Evolutionary conservation across 2,329 filamentous ascomycete genomes (phyloP).

Genomic region (Colletotrichum noveboracense): DNA sequence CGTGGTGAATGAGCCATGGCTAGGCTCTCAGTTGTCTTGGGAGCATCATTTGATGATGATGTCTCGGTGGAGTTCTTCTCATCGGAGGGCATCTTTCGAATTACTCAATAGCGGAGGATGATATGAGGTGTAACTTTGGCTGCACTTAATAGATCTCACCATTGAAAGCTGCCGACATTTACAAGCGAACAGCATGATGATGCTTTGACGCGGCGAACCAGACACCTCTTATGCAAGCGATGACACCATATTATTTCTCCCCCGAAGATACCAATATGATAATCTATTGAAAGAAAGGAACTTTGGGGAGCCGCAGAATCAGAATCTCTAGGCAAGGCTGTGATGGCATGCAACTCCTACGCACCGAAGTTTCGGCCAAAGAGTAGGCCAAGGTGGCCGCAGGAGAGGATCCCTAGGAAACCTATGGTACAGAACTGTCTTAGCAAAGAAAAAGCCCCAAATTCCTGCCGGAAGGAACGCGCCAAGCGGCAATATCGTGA

Average conservation of each 20-base stretch:
- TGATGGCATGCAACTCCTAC: background rate
- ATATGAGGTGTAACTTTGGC: background rate
- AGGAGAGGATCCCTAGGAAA: background rate
- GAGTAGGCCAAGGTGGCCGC: background rate
- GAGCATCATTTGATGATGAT: background rate
- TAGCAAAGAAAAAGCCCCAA: background rate
- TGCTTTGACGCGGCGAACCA: background rate
- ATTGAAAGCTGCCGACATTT: background rate
- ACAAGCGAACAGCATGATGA: background rate
- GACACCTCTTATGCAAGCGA: background rate
- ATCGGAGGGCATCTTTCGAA: background rate
- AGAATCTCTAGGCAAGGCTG: background rate
- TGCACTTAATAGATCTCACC: background rate
- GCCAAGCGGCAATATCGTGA: rapidly evolving
- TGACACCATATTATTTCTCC: background rate
- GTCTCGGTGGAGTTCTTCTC: background rate
- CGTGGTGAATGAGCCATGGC: background rate
- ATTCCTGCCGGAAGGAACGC: rapidly evolving
- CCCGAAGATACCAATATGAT: background rate
- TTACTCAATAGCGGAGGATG: background rate
- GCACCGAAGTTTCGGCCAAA: background rate
- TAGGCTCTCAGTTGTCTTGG: background rate
- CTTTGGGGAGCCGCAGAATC: background rate
- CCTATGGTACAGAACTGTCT: rapidly evolving
- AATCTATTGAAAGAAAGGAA: background rate